Conservation (phyloP, 2,329 filamentous ascomycete species). For the Hortaea sp. region DNA sequence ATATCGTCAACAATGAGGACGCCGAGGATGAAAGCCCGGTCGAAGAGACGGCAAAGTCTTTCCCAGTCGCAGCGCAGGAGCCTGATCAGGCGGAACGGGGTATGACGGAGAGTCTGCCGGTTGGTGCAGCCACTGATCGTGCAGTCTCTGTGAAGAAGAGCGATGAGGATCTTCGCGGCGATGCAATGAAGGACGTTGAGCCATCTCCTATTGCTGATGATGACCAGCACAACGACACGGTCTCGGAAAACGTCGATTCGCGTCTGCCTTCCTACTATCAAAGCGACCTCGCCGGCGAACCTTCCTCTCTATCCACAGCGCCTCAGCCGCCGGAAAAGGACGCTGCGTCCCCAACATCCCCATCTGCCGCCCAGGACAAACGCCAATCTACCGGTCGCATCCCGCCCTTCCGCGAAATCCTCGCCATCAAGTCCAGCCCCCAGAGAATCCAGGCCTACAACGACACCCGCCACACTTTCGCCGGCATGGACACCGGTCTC, state of each 20-base stretch:
- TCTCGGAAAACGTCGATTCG: background rate
- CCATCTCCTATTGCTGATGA: constrained; percentile 16
- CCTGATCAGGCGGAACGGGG: background rate
- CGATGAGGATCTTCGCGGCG: constrained; percentile 9
- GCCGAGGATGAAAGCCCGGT: constrained; percentile 11
- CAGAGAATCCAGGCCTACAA: constrained; percentile 68
- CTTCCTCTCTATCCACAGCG: background rate
- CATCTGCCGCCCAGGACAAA: background rate
- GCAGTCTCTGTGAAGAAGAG: constrained; percentile 12
- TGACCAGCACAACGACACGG: background rate
- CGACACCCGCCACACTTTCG: constrained; percentile 60
- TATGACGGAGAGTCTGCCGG: background rate
- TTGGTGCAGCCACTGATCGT: background rate
- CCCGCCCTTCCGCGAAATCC: constrained; percentile 65
- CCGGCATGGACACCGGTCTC: constrained; percentile 65
- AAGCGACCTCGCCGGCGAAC: constrained; percentile 1
- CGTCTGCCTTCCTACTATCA: constrained; percentile 4
- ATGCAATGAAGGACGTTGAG: constrained; percentile 9
- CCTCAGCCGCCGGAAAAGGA: background rate
- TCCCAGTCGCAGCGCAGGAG: background rate
- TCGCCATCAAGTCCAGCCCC: constrained; percentile 52
- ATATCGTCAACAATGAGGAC: constrained; percentile 34
- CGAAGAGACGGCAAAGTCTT: constrained; percentile 8
- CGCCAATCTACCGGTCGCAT: constrained; percentile 24
- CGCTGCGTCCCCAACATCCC: background rate